Percentiles rank a stretch among this genome's conserved stretches.
Conservation (phyloP, 495 filamentous ascomycete genomes). For the Xylaria flabelliformis region DNA sequence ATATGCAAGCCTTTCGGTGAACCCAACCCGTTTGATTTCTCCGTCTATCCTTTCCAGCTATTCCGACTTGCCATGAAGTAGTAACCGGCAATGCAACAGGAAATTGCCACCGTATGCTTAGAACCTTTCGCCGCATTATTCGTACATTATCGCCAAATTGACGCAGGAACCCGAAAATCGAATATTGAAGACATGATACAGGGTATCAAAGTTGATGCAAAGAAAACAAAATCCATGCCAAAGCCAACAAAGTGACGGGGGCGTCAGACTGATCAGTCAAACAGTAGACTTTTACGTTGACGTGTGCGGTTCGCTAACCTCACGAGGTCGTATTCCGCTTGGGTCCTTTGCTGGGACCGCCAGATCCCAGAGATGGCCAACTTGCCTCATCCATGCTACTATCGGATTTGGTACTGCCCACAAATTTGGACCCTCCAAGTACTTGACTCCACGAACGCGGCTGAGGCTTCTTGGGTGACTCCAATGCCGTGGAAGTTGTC, state of each 20-base stretch:
- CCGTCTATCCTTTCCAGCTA: not conserved
- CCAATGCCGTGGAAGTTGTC: not conserved
- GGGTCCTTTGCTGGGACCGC: not conserved
- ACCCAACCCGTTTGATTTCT: not conserved
- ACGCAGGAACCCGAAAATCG: not conserved
- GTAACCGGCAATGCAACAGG: not conserved
- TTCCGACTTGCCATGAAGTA: not conserved
- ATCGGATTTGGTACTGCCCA: not conserved
- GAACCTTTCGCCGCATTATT: not conserved
- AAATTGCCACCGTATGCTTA: not conserved
- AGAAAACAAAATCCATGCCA: not conserved
- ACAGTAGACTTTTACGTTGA: not conserved
- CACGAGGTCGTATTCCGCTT: not conserved
- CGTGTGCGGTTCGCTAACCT: not conserved
- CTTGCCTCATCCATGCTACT: not conserved
- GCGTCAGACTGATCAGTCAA: not conserved
- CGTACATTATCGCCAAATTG: not conserved
- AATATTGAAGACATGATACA: slow-evolving; percentile 6
- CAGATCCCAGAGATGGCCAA: slow-evolving; percentile 13
- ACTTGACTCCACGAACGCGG: slow-evolving; percentile 18
- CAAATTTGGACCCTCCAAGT: not conserved
- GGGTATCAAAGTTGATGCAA: not conserved
- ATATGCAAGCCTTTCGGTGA: not conserved
- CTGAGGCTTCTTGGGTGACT: not conserved
- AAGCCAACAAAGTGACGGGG: not conserved